These are phyloP conservation scores for Dioscorea cayenensis DNA, from an alignment of 116 monocot genomes.

Conservation along the genomic window DNA sequence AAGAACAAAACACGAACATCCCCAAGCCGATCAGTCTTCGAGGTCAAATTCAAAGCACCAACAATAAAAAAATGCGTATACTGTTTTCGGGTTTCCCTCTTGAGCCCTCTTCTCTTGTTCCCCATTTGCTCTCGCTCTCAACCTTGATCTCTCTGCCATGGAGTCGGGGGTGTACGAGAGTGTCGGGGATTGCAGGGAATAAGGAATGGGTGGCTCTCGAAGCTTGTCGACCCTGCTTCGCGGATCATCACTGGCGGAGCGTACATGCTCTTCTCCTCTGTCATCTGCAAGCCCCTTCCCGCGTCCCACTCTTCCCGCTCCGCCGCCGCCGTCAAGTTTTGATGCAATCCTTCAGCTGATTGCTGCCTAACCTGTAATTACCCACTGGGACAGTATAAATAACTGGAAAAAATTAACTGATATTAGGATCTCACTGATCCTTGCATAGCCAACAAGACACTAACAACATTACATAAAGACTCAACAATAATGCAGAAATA, in stretches of 20 bases:
- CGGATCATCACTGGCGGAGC: conserved; percentile 55
- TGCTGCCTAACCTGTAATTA: too few relatives aligned
- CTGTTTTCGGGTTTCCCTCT: neutral
- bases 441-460: too few relatives aligned
- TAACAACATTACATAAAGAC: too few relatives aligned
- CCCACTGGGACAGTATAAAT: too few relatives aligned
- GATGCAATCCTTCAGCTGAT: too few relatives aligned
- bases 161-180: conserved; percentile 32
- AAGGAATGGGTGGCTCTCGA: conserved; percentile 54
- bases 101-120: neutral
- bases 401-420: too few relatives aligned
- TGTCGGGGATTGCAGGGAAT: neutral
- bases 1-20: neutral
- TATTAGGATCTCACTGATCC: too few relatives aligned
- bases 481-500: too few relatives aligned
- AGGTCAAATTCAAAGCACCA: neutral
- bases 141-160: conserved; percentile 13
- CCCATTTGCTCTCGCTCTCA: neutral
- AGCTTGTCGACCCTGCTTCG: conserved; percentile 69
- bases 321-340: neutral
- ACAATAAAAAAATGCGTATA: neutral
- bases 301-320: neutral
- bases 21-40: neutral
- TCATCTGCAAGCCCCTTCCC: conserved; percentile 51
- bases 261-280: conserved; percentile 54